Evolutionary conservation across 164 flowering plant species (phyloP), one percentile per base, ranked within the genome.

Genomic region (Sextonia rubra): DNA sequence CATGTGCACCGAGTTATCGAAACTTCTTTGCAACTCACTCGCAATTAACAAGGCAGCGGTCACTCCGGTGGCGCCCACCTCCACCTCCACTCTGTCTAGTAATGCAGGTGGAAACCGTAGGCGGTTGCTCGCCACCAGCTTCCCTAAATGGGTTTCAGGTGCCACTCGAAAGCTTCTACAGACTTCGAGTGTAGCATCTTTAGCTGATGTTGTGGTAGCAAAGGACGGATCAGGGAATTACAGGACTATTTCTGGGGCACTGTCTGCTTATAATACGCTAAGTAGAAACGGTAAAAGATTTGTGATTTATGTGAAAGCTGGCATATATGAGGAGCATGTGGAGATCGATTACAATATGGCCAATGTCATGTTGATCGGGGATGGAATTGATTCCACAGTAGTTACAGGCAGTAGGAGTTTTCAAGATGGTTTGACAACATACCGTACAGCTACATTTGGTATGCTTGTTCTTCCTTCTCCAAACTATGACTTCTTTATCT

Each of bases 391-490:
- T 48, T 75, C 80, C 11, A 89, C 96, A 0, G 37, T 90, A 32
- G 82, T 90, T 66, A 89, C 86, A 0, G 85, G 84, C 47, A 78
- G 66, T 64, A 84, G 70, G 37, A 90, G 74, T 72, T 80, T 70
- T 24, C 66, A 73, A 24, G 89, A 76, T 70, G 95, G 92, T 29
- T 72, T 82, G 44, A 87, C 96, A 0, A 90, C 96, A 47, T 90
- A 85, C 49, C 77, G 86, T 0, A 82, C 93, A 0, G 96, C 96
- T 0, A 89, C 96, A 65, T 80, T 86, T 74, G 93, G 96, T 90
- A 77, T 79, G 83, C 73, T 61, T 26, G 9, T 68, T 15, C 24
- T 3, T 37, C 4, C 37, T 4, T 61, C 64, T 61, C 26, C 64
- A 52, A 52, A 52, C n/a, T 20, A 0, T 4, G 3, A 20, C 58